Conservation (phyloP, 495 filamentous ascomycete species). For the Arthonia radiata region DNA sequence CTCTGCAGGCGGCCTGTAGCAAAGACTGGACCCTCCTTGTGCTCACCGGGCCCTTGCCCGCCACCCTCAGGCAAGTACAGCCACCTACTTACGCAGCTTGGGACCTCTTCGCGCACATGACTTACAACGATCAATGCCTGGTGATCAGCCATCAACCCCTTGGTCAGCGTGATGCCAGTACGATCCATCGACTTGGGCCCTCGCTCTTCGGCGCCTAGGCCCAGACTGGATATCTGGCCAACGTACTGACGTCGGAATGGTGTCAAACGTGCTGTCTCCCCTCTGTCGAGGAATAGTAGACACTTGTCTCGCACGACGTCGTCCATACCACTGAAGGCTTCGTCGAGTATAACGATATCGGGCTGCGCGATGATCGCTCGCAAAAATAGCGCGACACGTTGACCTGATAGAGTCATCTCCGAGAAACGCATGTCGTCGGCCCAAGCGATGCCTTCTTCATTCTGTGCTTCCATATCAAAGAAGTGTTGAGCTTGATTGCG, state of each 20-base stretch:
- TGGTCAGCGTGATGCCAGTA: constrained; percentile 9
- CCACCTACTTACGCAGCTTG: constrained; percentile 51
- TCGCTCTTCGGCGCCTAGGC: constrained; percentile 7
- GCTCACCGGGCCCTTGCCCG: too few species aligned
- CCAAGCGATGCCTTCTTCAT: constrained; percentile 25
- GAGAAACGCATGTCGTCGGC: constrained; percentile 47
- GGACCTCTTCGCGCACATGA: constrained; percentile 77
- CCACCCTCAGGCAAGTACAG: constrained; percentile 50
- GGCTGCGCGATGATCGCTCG: constrained; percentile 60
- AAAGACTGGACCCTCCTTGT: too few species aligned
- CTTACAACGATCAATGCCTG: constrained; percentile 74
- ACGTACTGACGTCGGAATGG: too few species aligned
- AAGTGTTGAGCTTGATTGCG: too few species aligned
- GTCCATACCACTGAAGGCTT: constrained; percentile 80
- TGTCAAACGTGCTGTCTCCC: constrained; percentile 8
- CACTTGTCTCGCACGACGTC: constrained; percentile 62
- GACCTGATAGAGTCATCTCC: constrained; percentile 47
- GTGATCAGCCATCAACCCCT: constrained; percentile 28
- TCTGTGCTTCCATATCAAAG: constrained; percentile 1
- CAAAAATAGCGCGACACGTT: constrained; percentile 66
- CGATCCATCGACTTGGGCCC: constrained; percentile 4
- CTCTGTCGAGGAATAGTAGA: constrained; percentile 35
- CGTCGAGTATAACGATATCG: constrained; percentile 77
- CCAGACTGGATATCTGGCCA: constrained; percentile 13
- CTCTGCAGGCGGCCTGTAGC: too few species aligned